phyloP scores from a whole-genome alignment of 108 stramenopile species.

The Stephanodiscus minutulus region DNA sequence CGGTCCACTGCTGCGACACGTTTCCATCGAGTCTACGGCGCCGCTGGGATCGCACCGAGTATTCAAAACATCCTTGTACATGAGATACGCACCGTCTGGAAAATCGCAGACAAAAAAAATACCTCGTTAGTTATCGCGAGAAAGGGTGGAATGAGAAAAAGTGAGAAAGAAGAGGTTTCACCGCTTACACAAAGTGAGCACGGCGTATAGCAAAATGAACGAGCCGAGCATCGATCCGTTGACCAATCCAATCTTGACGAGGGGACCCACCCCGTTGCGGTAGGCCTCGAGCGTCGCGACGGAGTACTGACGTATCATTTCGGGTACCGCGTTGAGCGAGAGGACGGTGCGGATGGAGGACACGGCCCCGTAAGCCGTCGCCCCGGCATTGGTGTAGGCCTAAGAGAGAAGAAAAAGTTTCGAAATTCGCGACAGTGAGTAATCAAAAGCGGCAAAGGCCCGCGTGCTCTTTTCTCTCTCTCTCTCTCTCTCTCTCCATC shows the following conservation, averaged over 20 bases:
- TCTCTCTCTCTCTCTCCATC: neutral
- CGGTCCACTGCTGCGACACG: constrained; percentile 55
- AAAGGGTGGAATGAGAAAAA: too few species aligned
- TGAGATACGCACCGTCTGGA: constrained; percentile 53
- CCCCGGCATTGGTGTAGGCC: constrained; percentile 55
- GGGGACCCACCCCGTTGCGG: constrained; percentile 28
- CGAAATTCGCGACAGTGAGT: neutral
- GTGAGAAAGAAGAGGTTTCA: too few species aligned
- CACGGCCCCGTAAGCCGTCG: constrained; percentile 38
- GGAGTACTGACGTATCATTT: constrained; percentile 49
- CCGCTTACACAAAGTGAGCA: constrained; percentile 53
- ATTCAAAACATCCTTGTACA: constrained; percentile 60
- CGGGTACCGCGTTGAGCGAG: constrained; percentile 49
- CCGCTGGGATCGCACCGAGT: constrained; percentile 69
- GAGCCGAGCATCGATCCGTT: constrained; percentile 71
- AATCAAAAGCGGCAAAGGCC: neutral
- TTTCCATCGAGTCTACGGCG: constrained; percentile 33
- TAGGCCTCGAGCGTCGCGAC: constrained; percentile 66
- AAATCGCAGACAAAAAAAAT: too few species aligned
- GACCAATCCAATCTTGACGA: constrained; percentile 57
- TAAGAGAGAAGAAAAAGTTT: neutral
- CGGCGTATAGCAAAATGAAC: constrained; percentile 59
- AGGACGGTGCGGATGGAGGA: constrained; percentile 53
- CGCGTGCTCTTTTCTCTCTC: neutral
- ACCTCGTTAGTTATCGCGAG: too few species aligned